A percentile compares a stretch with the other conserved stretches of the same genome.
phyloP scores from a whole-genome alignment of 208 protist species.

The Trypanosoma platydactyli region DNA sequence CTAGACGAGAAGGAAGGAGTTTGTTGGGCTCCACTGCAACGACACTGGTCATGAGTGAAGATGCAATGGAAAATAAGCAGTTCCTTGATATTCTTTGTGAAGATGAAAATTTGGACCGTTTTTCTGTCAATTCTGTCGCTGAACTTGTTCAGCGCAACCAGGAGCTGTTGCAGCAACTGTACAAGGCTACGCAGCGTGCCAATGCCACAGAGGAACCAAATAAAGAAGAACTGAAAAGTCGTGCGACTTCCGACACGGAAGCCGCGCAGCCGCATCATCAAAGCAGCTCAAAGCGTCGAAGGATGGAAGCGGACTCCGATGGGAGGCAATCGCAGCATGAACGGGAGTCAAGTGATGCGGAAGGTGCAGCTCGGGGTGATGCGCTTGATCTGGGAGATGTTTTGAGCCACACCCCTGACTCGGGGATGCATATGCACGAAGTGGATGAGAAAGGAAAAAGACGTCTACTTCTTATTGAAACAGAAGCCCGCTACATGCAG shows the following conservation, averaged over 20 bases:
- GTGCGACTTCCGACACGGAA: constrained; percentile 16
- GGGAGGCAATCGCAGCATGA: constrained; percentile 1
- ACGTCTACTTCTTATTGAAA: not conserved
- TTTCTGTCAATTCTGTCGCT: constrained; percentile 61
- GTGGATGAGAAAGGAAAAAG: not conserved
- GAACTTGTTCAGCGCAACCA: constrained; percentile 77
- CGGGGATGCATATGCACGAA: not conserved
- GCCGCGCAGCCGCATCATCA: constrained; percentile 9
- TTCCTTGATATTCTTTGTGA: constrained; percentile 54
- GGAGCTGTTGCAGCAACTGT: constrained; percentile 74
- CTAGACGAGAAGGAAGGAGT: constrained; percentile 20
- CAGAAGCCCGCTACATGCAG: constrained; percentile 14
- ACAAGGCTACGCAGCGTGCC: constrained; percentile 44
- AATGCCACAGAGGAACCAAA: not conserved
- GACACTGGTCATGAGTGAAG: constrained; percentile 30
- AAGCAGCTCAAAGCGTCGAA: constrained; percentile 3
- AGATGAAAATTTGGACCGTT: constrained; percentile 62
- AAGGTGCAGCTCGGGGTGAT: constrained; percentile 2
- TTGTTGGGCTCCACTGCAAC: constrained; percentile 2
- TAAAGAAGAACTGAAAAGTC: constrained; percentile 7
- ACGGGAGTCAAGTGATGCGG: not conserved
- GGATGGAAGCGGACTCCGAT: constrained; percentile 3
- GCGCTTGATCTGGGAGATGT: not conserved
- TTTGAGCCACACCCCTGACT: constrained; percentile 3
- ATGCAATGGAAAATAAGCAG: constrained; percentile 32